Evolutionary conservation across 805 yeast species (phyloP).

Genomic region (Saccharomycopsis selenospora): DNA sequence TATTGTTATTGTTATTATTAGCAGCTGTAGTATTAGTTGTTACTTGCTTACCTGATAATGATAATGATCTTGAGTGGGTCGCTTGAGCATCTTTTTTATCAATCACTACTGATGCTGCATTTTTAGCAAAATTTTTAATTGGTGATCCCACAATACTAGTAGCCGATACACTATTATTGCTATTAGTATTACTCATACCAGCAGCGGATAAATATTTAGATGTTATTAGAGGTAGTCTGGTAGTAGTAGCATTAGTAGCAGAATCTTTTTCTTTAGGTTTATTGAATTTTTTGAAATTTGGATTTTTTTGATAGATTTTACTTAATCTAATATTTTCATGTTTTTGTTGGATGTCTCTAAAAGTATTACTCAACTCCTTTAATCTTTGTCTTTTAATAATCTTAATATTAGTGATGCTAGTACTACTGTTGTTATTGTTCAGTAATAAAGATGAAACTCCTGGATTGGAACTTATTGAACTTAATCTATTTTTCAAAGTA

Average conservation of each 20-base stretch:
- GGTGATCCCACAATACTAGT: conserved; percentile 2
- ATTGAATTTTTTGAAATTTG: background rate
- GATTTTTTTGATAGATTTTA: background rate
- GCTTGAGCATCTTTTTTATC: conserved; percentile 12
- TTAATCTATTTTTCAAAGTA: conserved; percentile 70
- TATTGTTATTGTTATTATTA: too few relatives aligned
- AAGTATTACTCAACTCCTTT: conserved; percentile 38
- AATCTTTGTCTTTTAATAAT: conserved; percentile 9
- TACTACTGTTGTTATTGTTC: conserved; percentile 1
- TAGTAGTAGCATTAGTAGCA: background rate
- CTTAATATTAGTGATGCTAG: background rate
- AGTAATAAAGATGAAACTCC: background rate
- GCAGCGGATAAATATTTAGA: background rate
- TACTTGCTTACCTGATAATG: background rate
- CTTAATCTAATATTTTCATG: conserved; percentile 28
- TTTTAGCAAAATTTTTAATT: conserved; percentile 3
- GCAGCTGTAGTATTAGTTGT: too few relatives aligned
- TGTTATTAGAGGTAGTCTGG: background rate
- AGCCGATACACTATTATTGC: background rate
- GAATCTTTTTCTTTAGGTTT: background rate
- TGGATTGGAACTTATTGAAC: conserved; percentile 34
- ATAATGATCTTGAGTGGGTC: background rate
- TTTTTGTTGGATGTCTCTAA: conserved; percentile 40
- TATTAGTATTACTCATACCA: background rate
- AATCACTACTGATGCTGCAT: conserved; percentile 6